These are phyloP conservation scores for Massariosphaeria phaeospora DNA, from an alignment of 495 filamentous ascomycete genomes.

Conservation along the genomic window DNA sequence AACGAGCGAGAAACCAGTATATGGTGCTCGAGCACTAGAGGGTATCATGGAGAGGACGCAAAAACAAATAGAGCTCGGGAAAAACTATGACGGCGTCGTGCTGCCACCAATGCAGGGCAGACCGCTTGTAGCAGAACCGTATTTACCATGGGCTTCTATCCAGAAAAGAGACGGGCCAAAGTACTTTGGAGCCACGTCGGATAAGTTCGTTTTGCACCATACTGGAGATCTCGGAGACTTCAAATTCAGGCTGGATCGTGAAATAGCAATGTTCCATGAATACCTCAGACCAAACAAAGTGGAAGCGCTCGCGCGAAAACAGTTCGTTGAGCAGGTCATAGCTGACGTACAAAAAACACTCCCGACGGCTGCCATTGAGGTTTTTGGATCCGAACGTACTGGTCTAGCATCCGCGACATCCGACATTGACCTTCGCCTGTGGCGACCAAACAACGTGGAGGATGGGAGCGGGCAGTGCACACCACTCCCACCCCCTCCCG, in stretches of 20 bases:
- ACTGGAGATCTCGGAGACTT: no score
- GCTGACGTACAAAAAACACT: background rate
- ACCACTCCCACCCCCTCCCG: background rate
- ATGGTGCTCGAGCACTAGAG: no score
- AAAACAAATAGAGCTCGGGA: background rate
- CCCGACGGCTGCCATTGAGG: conserved; percentile 26
- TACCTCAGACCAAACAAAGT: conserved; percentile 7
- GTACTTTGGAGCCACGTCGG: no score
- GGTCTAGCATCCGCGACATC: conserved; percentile 51
- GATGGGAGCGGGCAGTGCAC: no score
- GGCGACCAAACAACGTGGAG: background rate
- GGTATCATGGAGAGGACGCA: no score
- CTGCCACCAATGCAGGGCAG: background rate
- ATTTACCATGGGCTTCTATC: background rate
- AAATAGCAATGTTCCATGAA: conserved; percentile 15
- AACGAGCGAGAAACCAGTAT: no score
- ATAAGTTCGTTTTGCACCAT: no score
- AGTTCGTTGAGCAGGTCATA: conserved; percentile 26
- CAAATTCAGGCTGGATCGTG: conserved; percentile 8
- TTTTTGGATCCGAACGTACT: conserved; percentile 52
- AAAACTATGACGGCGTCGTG: background rate
- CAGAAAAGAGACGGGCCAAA: no score
- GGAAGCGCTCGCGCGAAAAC: conserved; percentile 29
- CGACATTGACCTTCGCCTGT: conserved; percentile 48
- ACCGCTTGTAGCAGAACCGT: background rate